A percentile compares a stretch with the other conserved stretches of the same genome.
Conservation (phyloP, 2,329 filamentous ascomycete genomes). For the Fusarium mangiferae region DNA sequence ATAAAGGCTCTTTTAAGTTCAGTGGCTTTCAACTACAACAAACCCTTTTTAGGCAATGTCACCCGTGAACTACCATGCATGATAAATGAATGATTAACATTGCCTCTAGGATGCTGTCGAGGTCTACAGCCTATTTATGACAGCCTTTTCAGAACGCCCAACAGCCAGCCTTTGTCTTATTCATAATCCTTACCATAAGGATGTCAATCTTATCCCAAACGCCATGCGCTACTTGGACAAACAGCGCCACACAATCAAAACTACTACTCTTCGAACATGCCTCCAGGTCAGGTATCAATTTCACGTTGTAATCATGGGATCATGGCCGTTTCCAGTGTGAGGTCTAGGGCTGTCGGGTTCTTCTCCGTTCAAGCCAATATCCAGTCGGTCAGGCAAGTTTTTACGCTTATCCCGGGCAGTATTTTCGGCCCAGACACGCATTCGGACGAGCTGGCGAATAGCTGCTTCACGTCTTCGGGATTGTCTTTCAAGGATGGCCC, state of each 20-base stretch:
- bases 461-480: slow-evolving; percentile 80
- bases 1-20: slow-evolving; percentile 30
- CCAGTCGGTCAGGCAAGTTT: slow-evolving; percentile 48
- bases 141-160: slow-evolving; percentile 23
- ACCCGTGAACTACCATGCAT: neutral
- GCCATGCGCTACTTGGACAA: slow-evolving; percentile 30
- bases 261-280: slow-evolving; percentile 19
- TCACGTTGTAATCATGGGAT: slow-evolving; percentile 65
- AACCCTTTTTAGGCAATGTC: neutral
- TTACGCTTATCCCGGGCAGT: slow-evolving; percentile 57
- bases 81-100: neutral
- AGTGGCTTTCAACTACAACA: neutral
- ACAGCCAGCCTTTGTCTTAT: slow-evolving; percentile 19
- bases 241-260: slow-evolving; percentile 28
- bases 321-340: slow-evolving; percentile 55
- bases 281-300: slow-evolving; percentile 6
- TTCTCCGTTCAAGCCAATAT: slow-evolving; percentile 52
- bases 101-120: neutral
- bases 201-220: slow-evolving; percentile 34
- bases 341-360: slow-evolving; percentile 46
- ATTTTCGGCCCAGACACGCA: slow-evolving; percentile 86
- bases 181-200: slow-evolving; percentile 26
- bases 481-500: slow-evolving; percentile 82
- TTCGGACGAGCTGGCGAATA: slow-evolving; percentile 81
- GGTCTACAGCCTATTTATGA: neutral